These are phyloP conservation scores for Trichoderma polysporum DNA, from an alignment of 2,329 filamentous ascomycete genomes.

Conservation along the genomic window DNA sequence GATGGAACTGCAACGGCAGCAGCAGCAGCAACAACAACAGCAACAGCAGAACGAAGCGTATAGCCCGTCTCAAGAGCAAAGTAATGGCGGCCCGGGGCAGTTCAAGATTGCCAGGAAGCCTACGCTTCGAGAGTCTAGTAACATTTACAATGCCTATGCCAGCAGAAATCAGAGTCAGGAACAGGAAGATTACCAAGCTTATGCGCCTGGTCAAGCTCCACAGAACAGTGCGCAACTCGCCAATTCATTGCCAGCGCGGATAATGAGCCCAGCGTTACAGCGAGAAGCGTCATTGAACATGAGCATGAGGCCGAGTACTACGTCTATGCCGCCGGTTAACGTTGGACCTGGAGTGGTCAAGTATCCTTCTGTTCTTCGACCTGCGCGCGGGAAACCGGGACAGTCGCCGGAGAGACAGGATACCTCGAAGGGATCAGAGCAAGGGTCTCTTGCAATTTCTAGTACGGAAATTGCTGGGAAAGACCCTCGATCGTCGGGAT, in stretches of 20 bases:
- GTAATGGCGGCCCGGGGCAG: not conserved
- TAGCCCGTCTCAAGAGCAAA: not conserved
- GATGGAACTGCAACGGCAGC: not conserved
- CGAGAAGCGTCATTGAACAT: constrained; percentile 9
- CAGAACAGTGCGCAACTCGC: not conserved
- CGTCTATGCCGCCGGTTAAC: not conserved
- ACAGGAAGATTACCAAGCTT: constrained; percentile 21
- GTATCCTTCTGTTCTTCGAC: constrained; percentile 24
- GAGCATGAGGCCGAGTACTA: constrained; percentile 4
- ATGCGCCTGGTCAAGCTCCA: constrained; percentile 19
- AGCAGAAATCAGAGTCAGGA: not conserved
- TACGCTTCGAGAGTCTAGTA: constrained; percentile 9
- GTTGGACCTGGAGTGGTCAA: constrained; percentile 10
- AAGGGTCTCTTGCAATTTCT: not conserved
- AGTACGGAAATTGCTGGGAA: not conserved
- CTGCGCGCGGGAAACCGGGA: constrained; percentile 21
- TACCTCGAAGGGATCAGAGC: not conserved
- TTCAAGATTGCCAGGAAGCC: constrained; percentile 26
- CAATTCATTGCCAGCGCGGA: constrained; percentile 27
- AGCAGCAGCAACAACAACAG: constrained; percentile 1
- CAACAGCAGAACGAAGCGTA: not conserved
- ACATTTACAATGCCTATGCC: not conserved
- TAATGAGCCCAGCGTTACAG: not conserved
- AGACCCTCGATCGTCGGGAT: not conserved
- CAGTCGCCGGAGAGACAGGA: not conserved